These are phyloP conservation scores for Ophiostoma fasciatum DNA, from an alignment of 2,329 filamentous ascomycete genomes.

Conservation along the genomic window DNA sequence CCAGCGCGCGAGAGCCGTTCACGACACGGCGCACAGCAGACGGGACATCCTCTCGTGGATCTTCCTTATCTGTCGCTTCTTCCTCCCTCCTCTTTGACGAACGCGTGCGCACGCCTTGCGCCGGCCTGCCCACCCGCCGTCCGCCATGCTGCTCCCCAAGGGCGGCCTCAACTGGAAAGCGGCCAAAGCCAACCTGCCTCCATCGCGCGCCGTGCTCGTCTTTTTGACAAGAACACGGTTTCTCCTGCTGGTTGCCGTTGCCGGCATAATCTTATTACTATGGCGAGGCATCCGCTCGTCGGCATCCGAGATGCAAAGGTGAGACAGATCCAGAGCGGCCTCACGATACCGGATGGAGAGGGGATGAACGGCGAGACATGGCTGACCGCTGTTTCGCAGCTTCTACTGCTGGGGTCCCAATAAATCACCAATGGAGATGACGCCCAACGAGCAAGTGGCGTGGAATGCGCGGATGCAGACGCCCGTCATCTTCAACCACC, in stretches of 20 bases:
- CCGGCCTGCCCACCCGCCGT: constrained; percentile 16
- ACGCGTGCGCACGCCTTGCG: too few species aligned
- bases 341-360: background rate
- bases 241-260: constrained; percentile 55
- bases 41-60: too few species aligned
- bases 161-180: constrained; percentile 88
- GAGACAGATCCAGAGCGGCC: constrained; percentile 17
- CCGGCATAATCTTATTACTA: constrained; percentile 61
- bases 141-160: constrained; percentile 75
- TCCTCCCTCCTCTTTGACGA: too few species aligned
- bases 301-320: constrained; percentile 86
- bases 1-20: too few species aligned
- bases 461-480: constrained; percentile 86
- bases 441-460: constrained; percentile 72
- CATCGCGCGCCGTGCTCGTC: constrained; percentile 54
- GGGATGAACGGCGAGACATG: too few species aligned
- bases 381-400: constrained; percentile 30
- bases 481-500: constrained; percentile 92
- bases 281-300: constrained; percentile 76
- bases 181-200: constrained; percentile 63
- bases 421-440: constrained; percentile 94
- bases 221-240: constrained; percentile 66
- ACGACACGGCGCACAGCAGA: too few species aligned
- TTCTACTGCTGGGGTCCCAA: constrained; percentile 95
- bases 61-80: too few species aligned